Percentiles rank a stretch among this genome's conserved stretches.
phyloP scores from a whole-genome alignment of 306 rosid species.

The Vachellia pachyceras region DNA sequence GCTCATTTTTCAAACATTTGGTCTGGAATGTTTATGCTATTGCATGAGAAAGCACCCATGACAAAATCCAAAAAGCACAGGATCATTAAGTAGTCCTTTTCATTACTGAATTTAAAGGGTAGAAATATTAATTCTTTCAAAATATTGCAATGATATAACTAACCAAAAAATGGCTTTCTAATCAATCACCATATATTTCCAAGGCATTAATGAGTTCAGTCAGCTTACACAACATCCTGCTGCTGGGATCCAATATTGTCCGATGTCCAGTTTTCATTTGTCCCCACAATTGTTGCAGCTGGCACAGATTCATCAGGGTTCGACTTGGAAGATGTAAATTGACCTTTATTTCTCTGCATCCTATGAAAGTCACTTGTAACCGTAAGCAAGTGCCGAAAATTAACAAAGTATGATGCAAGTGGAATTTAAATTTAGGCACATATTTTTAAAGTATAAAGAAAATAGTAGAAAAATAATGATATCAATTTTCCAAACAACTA shows the following conservation, averaged over 20 bases:
- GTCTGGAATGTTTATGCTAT: neutral
- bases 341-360: constrained; percentile 84
- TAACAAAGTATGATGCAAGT: constrained; percentile 25
- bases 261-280: constrained; percentile 52
- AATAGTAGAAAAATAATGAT: neutral
- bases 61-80: neutral
- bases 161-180: neutral
- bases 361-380: constrained; percentile 43
- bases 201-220: constrained; percentile 17
- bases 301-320: constrained; percentile 66
- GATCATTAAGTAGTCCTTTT: neutral
- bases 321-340: constrained; percentile 75
- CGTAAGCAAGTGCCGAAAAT: constrained; percentile 29
- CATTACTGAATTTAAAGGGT: neutral
- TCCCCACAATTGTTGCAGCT: constrained; percentile 56
- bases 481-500: constrained; percentile 5
- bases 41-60: neutral
- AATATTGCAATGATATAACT: neutral
- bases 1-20: neutral
- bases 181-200: constrained; percentile 1
- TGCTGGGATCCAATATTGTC: constrained; percentile 70
- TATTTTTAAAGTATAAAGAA: constrained; percentile 10
- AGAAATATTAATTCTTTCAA: neutral
- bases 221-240: constrained; percentile 72
- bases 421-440: constrained; percentile 24